Evolutionary conservation across 345 rosid species (phyloP).

Genomic region (Hibiscus syriacus): DNA sequence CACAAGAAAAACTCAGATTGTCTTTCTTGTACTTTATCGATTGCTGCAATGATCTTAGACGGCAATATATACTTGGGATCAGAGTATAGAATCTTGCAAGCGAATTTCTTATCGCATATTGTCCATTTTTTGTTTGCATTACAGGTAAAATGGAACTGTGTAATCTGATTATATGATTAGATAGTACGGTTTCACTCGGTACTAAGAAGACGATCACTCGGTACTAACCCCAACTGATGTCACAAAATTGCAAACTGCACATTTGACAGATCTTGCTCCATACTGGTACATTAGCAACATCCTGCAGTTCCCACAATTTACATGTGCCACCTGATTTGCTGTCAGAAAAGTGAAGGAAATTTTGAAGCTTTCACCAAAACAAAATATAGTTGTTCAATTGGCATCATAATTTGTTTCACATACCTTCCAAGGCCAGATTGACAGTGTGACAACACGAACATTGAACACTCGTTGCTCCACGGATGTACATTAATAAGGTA

Average conservation of each 20-base stretch:
- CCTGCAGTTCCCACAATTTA: slow-evolving; percentile 89
- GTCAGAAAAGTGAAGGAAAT: slow-evolving; percentile 15
- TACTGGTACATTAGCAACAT: slow-evolving; percentile 95
- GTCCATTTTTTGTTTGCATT: too few species aligned
- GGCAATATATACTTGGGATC: too few species aligned
- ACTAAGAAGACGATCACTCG: too few species aligned
- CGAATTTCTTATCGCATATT: too few species aligned
- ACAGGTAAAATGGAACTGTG: too few species aligned
- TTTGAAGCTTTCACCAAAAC: background rate
- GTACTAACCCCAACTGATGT: slow-evolving; percentile 79
- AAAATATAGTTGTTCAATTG: background rate
- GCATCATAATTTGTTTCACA: background rate
- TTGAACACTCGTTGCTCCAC: slow-evolving; percentile 97
- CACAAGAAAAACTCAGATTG: too few species aligned
- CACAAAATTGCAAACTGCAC: slow-evolving; percentile 88
- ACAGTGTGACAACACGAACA: slow-evolving; percentile 97
- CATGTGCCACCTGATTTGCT: slow-evolving; percentile 96
- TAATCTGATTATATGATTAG: too few species aligned
- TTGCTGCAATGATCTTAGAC: too few species aligned
- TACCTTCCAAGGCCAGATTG: slow-evolving; percentile 88
- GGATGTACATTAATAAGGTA: slow-evolving; percentile 89
- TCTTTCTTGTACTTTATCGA: too few species aligned
- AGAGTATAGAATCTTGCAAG: too few species aligned
- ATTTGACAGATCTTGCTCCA: slow-evolving; percentile 93
- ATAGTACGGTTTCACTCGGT: too few species aligned